phyloP scores from a whole-genome alignment of 148 eudicot species.

The Rhododendron ferrugineum region DNA sequence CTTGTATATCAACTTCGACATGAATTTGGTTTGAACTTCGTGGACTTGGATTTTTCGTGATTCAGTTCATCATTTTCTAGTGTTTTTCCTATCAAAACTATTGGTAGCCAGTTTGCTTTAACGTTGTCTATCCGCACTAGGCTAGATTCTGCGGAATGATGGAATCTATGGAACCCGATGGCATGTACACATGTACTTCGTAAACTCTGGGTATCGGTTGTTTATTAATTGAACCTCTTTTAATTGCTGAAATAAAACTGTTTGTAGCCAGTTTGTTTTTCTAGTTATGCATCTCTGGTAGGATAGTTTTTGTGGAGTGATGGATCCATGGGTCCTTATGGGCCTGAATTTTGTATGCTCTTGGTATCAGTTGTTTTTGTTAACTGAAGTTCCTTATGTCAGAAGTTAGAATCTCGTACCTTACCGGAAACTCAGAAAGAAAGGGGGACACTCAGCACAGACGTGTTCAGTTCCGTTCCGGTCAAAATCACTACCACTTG shows the following conservation, averaged over 20 bases:
- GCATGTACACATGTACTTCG: neutral
- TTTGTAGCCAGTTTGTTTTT: neutral
- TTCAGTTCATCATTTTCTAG: neutral
- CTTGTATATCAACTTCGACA: constrained; percentile 6
- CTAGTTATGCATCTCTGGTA: neutral
- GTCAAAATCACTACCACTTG: neutral
- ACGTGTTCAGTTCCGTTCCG: neutral
- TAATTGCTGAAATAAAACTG: neutral
- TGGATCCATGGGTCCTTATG: neutral
- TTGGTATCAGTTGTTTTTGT: neutral
- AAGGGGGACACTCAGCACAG: neutral
- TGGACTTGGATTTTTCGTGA: neutral
- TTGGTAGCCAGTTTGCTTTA: neutral
- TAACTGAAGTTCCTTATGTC: neutral
- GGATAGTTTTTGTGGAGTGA: neutral
- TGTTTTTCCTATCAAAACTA: neutral
- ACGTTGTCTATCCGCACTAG: neutral
- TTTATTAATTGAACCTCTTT: neutral
- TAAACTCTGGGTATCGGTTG: neutral
- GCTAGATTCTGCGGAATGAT: neutral
- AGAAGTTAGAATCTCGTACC: neutral
- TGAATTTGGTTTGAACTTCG: neutral
- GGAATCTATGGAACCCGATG: neutral
- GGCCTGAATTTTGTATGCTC: neutral
- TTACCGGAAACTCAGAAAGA: neutral